Base-by-base conservation (phyloP, 305 asterid species). In the Salvia sclarea region DNA sequence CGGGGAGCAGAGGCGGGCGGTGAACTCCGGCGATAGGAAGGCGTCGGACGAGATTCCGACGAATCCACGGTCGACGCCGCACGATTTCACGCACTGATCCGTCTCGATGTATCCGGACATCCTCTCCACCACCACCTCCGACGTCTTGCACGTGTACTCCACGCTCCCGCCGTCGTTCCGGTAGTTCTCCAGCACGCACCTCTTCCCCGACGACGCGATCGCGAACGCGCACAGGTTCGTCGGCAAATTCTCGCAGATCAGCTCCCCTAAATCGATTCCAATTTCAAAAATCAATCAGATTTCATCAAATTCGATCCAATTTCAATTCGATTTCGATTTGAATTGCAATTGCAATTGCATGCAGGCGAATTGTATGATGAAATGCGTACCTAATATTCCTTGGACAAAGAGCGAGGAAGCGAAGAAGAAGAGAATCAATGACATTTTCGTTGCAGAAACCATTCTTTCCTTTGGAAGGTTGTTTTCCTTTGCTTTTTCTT, bases 191-290 rank as follows among this genome's bases (percentile, higher is more conserved):
- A 90, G 47, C 78, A 85, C 76, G 64, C 98, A 92, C 66, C 98
- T 84, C 78, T 88, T 86, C 45, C 97, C 98, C 8, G 98, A 80
- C 9, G 98, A 88, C 12, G 96, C 82, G 40, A 92, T 79, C 20
- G 98, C 77, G 48, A 83, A 86, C 3, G 96, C 68, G 30, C 98
- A 92, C 3, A 75, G 57, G 22, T 80, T 37, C 17, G 69, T 47
- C 0, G 97, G 91, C 45, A 92, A 78, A 25, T 54, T 77, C 75
- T 92, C 96, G 68, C 98, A 90, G 43, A 80, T 81, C 52, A 92
- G 75, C 72, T 78, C 91, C 52, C 82, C 97, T 90, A 55, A 0
- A 18, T 10, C 18, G 12, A 2, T 8, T 8, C 3, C 13, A 37
- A 37, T 7, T 7, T 8, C 9, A 8, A 68, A 11, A 13, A 52